phyloP scores from a whole-genome alignment of 192 early-diverging fungal species.

The Gryganskiella cystojenkinii region DNA sequence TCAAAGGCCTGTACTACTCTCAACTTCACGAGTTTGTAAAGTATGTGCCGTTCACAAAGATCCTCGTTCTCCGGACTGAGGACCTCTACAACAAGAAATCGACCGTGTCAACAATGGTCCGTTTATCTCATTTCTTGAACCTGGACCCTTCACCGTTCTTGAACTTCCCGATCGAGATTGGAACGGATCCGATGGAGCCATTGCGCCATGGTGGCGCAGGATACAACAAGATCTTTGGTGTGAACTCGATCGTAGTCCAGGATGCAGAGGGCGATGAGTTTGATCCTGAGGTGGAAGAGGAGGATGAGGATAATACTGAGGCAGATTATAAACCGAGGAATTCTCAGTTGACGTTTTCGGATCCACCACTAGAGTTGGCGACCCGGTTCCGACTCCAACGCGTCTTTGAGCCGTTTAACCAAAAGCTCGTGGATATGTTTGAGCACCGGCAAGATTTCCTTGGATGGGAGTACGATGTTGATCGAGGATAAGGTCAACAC shows the following conservation, averaged over 20 bases:
- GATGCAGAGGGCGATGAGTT: constrained; percentile 34
- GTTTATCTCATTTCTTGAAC: constrained; percentile 43
- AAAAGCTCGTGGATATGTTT: constrained; percentile 58
- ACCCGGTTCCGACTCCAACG: constrained; percentile 60
- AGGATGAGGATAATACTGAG: constrained; percentile 30
- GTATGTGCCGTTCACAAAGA: constrained; percentile 51
- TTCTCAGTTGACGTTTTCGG: constrained; percentile 13
- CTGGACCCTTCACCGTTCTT: constrained; percentile 47
- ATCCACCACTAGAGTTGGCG: constrained; percentile 53
- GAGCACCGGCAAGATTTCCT: constrained; percentile 57
- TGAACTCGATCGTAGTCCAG: constrained; percentile 21
- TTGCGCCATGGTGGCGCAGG: constrained; percentile 34
- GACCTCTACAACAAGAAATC: constrained; percentile 46
- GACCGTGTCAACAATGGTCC: constrained; percentile 49
- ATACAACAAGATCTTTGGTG: constrained; percentile 35
- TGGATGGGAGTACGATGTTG: constrained; percentile 66
- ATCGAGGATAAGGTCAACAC: constrained; percentile 62
- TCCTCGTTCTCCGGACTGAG: constrained; percentile 43
- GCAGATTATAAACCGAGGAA: constrained; percentile 27
- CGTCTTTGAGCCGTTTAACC: constrained; percentile 59
- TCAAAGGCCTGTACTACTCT: constrained; percentile 51
- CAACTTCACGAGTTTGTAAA: constrained; percentile 52
- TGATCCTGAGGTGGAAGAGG: constrained; percentile 21
- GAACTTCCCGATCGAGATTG: constrained; percentile 49
- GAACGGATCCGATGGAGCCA: constrained; percentile 47